Evolutionary conservation across 129 eudicot genomes (phyloP).

Genomic region (Logfia minima): DNA sequence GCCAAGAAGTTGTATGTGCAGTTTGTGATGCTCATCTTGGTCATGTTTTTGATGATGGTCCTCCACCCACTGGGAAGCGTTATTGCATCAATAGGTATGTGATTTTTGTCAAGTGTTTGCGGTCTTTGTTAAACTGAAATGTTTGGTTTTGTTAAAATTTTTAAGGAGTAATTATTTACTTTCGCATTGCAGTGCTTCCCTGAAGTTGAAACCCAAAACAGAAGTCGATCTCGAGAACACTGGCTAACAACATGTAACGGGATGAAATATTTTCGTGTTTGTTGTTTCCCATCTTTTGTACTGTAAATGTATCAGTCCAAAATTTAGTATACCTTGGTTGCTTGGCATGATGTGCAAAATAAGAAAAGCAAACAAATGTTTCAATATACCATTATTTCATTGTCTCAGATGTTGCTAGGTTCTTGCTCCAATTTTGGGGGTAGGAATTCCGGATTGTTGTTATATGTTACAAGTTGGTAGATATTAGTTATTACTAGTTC

Average conservation of each 20-base stretch:
- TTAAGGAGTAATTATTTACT: neutral
- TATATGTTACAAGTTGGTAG: no score
- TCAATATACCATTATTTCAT: no score
- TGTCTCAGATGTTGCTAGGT: no score
- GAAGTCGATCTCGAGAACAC: neutral
- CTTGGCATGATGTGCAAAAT: no score
- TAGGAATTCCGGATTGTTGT: no score
- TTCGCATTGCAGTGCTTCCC: constrained; percentile 57
- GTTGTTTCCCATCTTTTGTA: neutral
- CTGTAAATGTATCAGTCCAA: neutral
- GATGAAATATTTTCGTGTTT: neutral
- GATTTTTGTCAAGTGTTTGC: neutral
- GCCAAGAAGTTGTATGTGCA: constrained; percentile 85
- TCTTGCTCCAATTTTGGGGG: no score
- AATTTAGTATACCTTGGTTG: neutral
- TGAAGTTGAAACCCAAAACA: constrained; percentile 71
- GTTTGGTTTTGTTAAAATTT: constrained; percentile 2
- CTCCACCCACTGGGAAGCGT: constrained; percentile 88
- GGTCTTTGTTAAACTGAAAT: neutral
- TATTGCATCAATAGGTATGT: constrained; percentile 82
- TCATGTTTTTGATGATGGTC: constrained; percentile 95
- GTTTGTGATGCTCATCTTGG: constrained; percentile 96
- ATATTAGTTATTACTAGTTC: no score
- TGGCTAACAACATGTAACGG: neutral
- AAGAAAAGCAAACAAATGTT: neutral